phyloP scores from a whole-genome alignment of 2,329 filamentous ascomycete species.

The Xylariales sp. region DNA sequence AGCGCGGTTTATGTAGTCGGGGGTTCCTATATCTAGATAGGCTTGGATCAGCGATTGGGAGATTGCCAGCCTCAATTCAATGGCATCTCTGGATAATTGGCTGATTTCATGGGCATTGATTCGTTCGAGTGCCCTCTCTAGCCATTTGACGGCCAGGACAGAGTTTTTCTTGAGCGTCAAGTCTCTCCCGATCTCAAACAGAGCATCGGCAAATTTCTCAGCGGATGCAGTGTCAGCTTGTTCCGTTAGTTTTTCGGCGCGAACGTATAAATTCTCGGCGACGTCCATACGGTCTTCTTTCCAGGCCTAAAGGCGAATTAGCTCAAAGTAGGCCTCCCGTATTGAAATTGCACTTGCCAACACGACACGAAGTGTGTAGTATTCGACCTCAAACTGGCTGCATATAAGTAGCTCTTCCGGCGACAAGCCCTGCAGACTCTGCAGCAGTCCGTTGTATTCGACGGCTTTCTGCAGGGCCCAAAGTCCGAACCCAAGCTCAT shows the following conservation, averaged over 20 bases:
- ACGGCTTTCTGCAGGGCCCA: conserved; percentile 73
- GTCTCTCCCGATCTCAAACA: conserved; percentile 78
- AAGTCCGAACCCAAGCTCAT: conserved; percentile 67
- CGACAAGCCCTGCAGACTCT: conserved; percentile 46
- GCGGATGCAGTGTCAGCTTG: conserved; percentile 60
- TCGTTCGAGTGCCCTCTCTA: conserved; percentile 73
- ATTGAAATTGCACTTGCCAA: conserved; percentile 63
- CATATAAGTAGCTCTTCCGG: conserved; percentile 49
- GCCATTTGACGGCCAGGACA: conserved; percentile 74
- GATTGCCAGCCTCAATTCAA: conserved; percentile 74
- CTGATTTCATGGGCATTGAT: conserved; percentile 67
- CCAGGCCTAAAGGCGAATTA: conserved; percentile 69
- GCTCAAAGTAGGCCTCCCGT: conserved; percentile 23
- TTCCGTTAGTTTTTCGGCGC: conserved; percentile 58
- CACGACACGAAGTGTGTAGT: conserved; percentile 72
- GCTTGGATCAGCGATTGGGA: conserved; percentile 71
- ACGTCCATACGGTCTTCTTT: conserved; percentile 78
- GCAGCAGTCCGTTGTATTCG: conserved; percentile 61
- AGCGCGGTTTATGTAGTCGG: conserved; percentile 62
- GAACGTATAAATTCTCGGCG: conserved; percentile 81
- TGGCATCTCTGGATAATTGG: conserved; percentile 66
- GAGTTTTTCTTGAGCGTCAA: conserved; percentile 65
- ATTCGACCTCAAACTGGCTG: conserved; percentile 66
- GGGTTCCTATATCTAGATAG: conserved; percentile 60
- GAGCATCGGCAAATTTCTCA: conserved; percentile 73